These are phyloP conservation scores for Leucocoprinus birnbaumii DNA, from an alignment of 768 basidiomycete species.

Conservation along the genomic window DNA sequence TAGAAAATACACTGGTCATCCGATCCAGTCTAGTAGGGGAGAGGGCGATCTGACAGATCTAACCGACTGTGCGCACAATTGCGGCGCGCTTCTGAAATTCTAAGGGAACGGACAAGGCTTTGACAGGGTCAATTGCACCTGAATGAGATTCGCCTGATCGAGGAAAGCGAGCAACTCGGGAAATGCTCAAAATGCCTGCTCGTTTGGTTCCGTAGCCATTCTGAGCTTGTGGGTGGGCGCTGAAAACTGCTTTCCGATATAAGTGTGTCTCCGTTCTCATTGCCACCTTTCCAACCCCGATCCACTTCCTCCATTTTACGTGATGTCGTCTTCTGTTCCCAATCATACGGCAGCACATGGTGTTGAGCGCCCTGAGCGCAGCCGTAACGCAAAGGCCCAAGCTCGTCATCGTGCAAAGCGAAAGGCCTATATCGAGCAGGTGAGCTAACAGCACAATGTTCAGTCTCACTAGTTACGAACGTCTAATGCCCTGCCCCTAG, in stretches of 20 bases:
- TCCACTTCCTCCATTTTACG: slow-evolving; percentile 48
- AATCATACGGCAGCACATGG: slow-evolving; percentile 48
- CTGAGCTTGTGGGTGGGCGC: slow-evolving; percentile 31
- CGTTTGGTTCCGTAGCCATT: slow-evolving; percentile 15
- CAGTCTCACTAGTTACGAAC: neutral
- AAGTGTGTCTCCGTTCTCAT: slow-evolving; percentile 32
- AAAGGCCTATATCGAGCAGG: slow-evolving; percentile 92
- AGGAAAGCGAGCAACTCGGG: slow-evolving; percentile 51
- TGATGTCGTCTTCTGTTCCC: slow-evolving; percentile 57
- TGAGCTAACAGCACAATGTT: slow-evolving; percentile 25
- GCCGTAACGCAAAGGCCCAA: slow-evolving; percentile 86
- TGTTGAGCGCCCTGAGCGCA: slow-evolving; percentile 72
- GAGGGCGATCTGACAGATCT: slow-evolving; percentile 5
- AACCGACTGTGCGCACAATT: neutral
- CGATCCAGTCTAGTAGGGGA: slow-evolving; percentile 13
- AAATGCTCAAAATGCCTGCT: slow-evolving; percentile 29
- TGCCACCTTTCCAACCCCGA: slow-evolving; percentile 43
- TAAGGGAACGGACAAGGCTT: slow-evolving; percentile 18
- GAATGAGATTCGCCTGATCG: slow-evolving; percentile 32
- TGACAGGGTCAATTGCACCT: slow-evolving; percentile 31
- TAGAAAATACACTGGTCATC: neutral
- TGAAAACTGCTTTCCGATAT: slow-evolving; percentile 34
- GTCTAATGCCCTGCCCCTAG: slow-evolving; percentile 30
- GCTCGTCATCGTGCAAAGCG: slow-evolving; percentile 88
- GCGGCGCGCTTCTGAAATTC: slow-evolving; percentile 8